Base-by-base conservation (phyloP, 2,329 filamentous ascomycete species). In the Apiospora pterosperma region DNA sequence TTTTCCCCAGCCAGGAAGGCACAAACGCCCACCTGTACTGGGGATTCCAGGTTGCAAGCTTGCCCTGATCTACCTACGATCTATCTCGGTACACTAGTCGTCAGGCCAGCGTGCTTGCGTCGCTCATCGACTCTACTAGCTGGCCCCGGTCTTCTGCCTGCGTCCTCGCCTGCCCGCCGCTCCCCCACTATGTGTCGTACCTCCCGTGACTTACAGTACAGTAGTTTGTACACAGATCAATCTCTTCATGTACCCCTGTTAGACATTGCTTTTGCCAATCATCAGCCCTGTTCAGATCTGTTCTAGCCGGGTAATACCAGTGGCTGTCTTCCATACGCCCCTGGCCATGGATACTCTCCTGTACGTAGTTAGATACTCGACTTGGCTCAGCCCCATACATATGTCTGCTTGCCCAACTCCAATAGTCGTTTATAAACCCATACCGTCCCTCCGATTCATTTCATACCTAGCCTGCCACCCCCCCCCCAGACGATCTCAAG, bases 221-320 rank as follows among this genome's bases (percentile, higher is more conserved):
- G 25, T 55, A 55, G 25, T 55, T 11, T 55, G 48, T 55, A 55
- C 48, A 55, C 48, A 55, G 48, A 55, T 55, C 48, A 55, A 55
- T 60, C 58, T 60, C 58, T 60, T 38, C 58, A 60, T 39, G 58
- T 34, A 42, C 60, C 60, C 60, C 60, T 48, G 60, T 48, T 34
- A 42, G 60, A 34, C 60, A 42, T 62, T 62, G 16, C 39, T 62
- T 62, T 62, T 62, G 60, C 39, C 41, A 48, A 62, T 62, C 39
- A 62, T 62, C 60, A 62, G 60, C 60, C 60, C 60, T 62, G 60
- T n/a, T 62, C 60, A 62, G 60, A 62, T 62, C 60, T 62, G 60
- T 42, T 42, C 60, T 62, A 62, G 60, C 48, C 25, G 39, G 60
- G 39, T 62, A 62, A 42, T 48, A 42, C 38, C 39, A 36, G 60